Evolutionary conservation across 208 protist genomes (phyloP), one percentile per base, ranked within the genome.

Genomic region (Trichomonas vaginalis): DNA sequence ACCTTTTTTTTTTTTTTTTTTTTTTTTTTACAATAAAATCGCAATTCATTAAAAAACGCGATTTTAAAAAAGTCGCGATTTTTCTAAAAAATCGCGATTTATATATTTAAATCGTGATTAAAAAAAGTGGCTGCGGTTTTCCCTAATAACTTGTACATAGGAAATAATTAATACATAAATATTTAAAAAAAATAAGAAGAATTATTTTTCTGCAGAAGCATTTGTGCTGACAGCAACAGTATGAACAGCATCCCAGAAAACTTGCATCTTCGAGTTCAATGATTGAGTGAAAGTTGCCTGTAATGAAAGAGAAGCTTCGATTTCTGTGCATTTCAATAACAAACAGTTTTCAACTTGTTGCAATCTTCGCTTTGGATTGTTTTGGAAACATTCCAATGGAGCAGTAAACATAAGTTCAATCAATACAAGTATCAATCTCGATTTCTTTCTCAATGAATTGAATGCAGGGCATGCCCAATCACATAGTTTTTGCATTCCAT

Each of bases 401-500:
- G 79, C 79, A 86, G 79, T 86, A 86, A 86, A 86, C 98, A 99
- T 99, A 14, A 99, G 97, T 51, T 97, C 96, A 51, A 98, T 95
- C 96, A 99, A 96, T 96, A 99, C 98, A 46, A 99, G 97, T 95
- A 99, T 98, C 45, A 99, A 96, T 95, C 97, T 95, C 35, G 98
- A 97, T 79, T 98, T 97, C 96, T 99, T 98, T 70, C 98, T 97
- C 6, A 99, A 97, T 61, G 98, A 99, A 96, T 98, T 98, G 97
- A 99, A 99, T 6, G 98, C 98, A 9, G 90, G 90, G 42, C 96
- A 90, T 23, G 95, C 95, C 47, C 90, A 90, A 37, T 9, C 23
- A 40, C 49, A 40, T 21, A 95, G 9, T 42, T 35, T 1, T 15
- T 97, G 86, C 42, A 96, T 95, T 40, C 95, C 95, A 27, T 96